Base-by-base conservation (phyloP, 2,329 filamentous ascomycete species). In the Lachnellula arida region DNA sequence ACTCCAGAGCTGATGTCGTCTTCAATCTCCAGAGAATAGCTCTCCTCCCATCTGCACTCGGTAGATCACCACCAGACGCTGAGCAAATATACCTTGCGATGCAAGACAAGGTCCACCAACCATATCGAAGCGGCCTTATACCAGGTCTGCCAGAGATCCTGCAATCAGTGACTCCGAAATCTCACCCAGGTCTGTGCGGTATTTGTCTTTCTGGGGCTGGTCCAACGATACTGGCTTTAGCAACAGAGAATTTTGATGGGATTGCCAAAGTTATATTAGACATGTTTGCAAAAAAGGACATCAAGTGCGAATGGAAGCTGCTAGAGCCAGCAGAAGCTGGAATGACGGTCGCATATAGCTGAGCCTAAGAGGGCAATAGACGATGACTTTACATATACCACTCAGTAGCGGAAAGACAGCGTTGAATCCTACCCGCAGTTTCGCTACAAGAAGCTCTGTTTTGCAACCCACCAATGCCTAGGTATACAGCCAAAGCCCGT, bases 61-160 rank as follows among this genome's bases (percentile, higher is more conserved):
- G 92, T 61, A 87, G 91, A 71, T 93, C 89, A 7, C 93, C 94
- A 9, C 93, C 92, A 1, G 88, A 97, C 69, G 87, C 94, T 22
- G 87, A 95, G 66, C 87, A 96, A 73, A 99, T 99, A 71, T 95
- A 95, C 76, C 85, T 95, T 48, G 93, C 92, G 47, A 99, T 99
- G 94, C 94, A 97, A 75, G 94, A 99, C 77, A 96, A 92, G 75
- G 85, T 99, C 59, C 94, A 99, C 76, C 94, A 99, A 74, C 94
- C 91, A 44, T 97, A 99, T 77, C 87, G 94, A 53, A 87, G 94
- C 74, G 87, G 82, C 2, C 82, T 99, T 60, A 96, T 99, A 64
- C 94, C 94, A 1, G 94, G 93, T 0, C 80, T 99, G 55, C 88
- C 89, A 15, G 88, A 96, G 70, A 93, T 99, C 53, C 84, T 99